phyloP scores from a whole-genome alignment of 257 asterid species.

The Lithospermum erythrorhizon region DNA sequence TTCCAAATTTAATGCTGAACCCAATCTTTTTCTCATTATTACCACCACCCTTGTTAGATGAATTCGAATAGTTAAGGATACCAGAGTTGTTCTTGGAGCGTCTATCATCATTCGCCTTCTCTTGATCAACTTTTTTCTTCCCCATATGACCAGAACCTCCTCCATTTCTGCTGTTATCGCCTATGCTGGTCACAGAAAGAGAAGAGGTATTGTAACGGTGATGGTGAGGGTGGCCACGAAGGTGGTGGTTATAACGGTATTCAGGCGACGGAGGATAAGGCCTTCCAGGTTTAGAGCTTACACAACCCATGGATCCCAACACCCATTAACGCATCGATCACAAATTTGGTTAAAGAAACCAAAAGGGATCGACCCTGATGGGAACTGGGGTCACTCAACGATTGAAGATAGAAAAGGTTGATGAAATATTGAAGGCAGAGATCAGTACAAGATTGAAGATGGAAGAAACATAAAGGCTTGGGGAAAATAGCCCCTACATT shows the following conservation, averaged over 20 bases:
- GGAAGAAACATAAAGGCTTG: neutral
- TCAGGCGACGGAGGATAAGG: slow-evolving; percentile 1
- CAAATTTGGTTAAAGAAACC: slow-evolving; percentile 11
- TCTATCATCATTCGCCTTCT: slow-evolving; percentile 31
- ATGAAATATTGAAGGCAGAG: neutral
- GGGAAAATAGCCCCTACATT: neutral
- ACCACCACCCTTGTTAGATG: slow-evolving; percentile 20
- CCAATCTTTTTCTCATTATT: slow-evolving; percentile 29
- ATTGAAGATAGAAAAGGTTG: neutral
- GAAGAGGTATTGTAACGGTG: neutral
- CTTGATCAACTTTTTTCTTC: slow-evolving; percentile 76
- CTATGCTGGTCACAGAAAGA: too few relatives aligned
- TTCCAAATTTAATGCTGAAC: slow-evolving; percentile 55
- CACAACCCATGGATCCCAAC: slow-evolving; percentile 82
- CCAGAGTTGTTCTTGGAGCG: slow-evolving; percentile 13
- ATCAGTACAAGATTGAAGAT: neutral
- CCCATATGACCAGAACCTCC: slow-evolving; percentile 47
- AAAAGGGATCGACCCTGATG: slow-evolving; percentile 7
- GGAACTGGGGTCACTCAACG: neutral
- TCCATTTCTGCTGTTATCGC: slow-evolving; percentile 6
- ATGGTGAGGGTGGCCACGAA: neutral
- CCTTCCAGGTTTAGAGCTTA: slow-evolving; percentile 66
- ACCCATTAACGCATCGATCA: slow-evolving; percentile 50
- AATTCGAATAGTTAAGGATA: slow-evolving; percentile 12
- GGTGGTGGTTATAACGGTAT: neutral